Base-by-base conservation (phyloP, 129 eudicot genomes). In the Flaveria bidentis region DNA sequence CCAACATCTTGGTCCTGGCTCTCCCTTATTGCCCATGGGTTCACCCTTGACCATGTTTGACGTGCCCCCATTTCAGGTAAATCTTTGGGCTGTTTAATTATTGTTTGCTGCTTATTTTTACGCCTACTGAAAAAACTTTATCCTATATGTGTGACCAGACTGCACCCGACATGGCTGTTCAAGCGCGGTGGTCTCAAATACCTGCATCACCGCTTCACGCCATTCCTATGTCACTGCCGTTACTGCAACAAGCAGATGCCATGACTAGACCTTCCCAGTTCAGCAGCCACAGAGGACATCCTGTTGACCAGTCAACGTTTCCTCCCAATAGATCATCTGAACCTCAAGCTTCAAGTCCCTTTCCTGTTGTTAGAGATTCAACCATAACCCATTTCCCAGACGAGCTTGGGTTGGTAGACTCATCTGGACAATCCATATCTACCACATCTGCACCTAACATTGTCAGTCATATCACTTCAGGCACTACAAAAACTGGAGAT, bases 21-120 rank as follows among this genome's bases (percentile, higher is more conserved):
- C 97, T 12, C 90, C 97, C 0, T 72, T 94, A 10, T 53, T 89
- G 88, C 91, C 96, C 13, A 86, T 91, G 91, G 87, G 86, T 9
- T 83, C 97, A 3, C 96, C 96, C 20, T 64, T 94, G 85, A 80
- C 93, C 81, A 86, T 94, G 96, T 94, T 84, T 74, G 96, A 94
- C 45, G 89, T 85, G 18, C 88, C 99, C 44, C 94, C 97, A 5
- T 94, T 94, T 56, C 99, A 91, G 99, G 99, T 94, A 76, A 73
- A 55, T 9, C 6, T 80, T 7, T 5, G 5, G 10, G 9, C 33
- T 44, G 18, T 42, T 25, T 28, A 8, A 11, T 10, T 10, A 36
- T 64, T n/a, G 30, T 17, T 52, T 64, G 0, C 26, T 44, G 0
- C 26, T 2, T 28, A 22, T 18, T 68, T 67, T 28, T 30, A 63